Conservation (phyloP, 345 rosid species). For the Psidium guajava region DNA sequence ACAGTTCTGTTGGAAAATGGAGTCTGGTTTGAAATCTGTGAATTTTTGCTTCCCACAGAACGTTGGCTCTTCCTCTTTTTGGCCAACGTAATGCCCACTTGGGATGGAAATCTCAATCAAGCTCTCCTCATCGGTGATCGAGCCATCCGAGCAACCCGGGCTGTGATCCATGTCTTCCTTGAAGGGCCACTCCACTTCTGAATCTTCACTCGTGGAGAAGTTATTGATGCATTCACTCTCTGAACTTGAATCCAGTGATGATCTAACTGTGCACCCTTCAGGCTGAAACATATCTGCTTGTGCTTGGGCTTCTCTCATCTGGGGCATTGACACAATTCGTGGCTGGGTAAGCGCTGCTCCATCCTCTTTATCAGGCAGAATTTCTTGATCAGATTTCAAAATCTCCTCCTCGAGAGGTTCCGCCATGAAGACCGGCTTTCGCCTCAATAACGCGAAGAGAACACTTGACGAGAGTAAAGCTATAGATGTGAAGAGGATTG, state of each 20-base stretch:
- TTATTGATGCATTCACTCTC: constrained; percentile 2
- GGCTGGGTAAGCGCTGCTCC: neutral
- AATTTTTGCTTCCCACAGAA: constrained; percentile 10
- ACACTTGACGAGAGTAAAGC: neutral
- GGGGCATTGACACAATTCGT: constrained; percentile 1
- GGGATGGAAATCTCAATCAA: constrained; percentile 70
- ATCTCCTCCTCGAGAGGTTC: neutral
- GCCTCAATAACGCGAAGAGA: neutral
- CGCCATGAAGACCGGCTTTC: neutral
- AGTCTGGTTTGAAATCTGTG: constrained; percentile 13
- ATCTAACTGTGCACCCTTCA: neutral
- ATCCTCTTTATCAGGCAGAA: neutral
- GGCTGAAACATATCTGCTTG: neutral
- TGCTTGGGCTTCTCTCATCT: neutral
- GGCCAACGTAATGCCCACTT: constrained; percentile 41
- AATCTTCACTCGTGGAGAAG: neutral
- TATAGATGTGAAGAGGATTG: neutral
- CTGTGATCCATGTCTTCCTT: constrained; percentile 16
- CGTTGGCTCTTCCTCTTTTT: constrained; percentile 9
- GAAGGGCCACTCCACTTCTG: constrained; percentile 23
- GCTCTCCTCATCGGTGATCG: constrained; percentile 63
- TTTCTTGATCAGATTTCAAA: neutral
- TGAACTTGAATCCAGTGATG: neutral
- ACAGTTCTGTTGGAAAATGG: constrained; percentile 21
- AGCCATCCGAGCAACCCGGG: constrained; percentile 33